These are phyloP conservation scores for Malus hybrid DNA, from an alignment of 331 rosid species.

Conservation along the genomic window DNA sequence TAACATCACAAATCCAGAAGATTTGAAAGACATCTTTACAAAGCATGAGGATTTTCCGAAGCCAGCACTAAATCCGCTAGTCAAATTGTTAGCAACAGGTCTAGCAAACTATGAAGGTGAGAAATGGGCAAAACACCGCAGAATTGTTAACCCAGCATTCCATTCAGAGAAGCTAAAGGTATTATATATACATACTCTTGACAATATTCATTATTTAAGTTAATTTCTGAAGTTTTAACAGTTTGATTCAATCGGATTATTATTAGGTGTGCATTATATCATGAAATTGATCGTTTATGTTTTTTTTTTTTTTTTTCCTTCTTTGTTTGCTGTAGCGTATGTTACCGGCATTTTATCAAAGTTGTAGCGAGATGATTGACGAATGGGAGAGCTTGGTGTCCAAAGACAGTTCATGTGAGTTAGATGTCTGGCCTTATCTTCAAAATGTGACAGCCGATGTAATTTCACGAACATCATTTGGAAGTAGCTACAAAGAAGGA, in stretches of 20 bases:
- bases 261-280: no score
- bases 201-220: no score
- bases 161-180: conserved; percentile 39
- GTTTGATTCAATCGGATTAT: not conserved
- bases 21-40: conserved; percentile 20
- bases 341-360: conserved; percentile 28
- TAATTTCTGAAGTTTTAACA: not conserved
- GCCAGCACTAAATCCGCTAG: not conserved
- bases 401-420: not conserved
- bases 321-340: conserved; percentile 18
- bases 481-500: conserved; percentile 38
- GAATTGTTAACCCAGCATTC: conserved; percentile 43
- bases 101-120: conserved; percentile 26
- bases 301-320: not conserved
- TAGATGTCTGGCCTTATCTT: no score
- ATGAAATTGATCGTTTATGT: not conserved
- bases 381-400: conserved; percentile 30
- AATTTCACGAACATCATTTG: conserved; percentile 46
- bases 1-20: conserved; percentile 17
- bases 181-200: not conserved
- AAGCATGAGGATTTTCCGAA: conserved; percentile 15
- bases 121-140: conserved; percentile 46
- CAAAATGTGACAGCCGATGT: conserved; percentile 19
- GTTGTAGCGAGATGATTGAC: conserved; percentile 34
- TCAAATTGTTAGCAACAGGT: conserved; percentile 8